These are phyloP conservation scores for Recurvomyces mirabilis DNA, from an alignment of 495 filamentous ascomycete genomes.

Conservation along the genomic window DNA sequence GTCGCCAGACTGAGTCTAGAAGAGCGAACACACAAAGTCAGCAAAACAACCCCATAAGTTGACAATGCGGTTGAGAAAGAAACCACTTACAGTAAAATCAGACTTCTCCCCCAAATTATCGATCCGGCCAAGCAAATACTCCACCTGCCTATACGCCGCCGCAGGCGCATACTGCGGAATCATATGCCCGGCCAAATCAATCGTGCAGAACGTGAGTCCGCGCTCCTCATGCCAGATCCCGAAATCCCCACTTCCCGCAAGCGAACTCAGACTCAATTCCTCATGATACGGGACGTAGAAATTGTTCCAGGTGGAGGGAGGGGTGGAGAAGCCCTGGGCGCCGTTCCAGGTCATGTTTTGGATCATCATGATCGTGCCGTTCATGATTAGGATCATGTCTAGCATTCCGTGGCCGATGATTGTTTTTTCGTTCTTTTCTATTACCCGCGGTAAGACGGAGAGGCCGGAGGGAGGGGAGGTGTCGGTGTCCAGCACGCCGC, in stretches of 20 bases:
- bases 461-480: slow-evolving; percentile 22
- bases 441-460: slow-evolving; percentile 52
- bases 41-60: slow-evolving; percentile 21
- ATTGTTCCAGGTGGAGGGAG: slow-evolving; percentile 23
- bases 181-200: slow-evolving; percentile 26
- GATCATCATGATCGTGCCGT: slow-evolving; percentile 59
- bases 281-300: slow-evolving; percentile 33
- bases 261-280: slow-evolving; percentile 17
- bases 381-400: slow-evolving; percentile 51
- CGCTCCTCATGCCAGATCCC: slow-evolving; percentile 30
- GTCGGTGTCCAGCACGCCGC: slow-evolving; percentile 40
- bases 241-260: slow-evolving; percentile 28
- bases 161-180: slow-evolving; percentile 30
- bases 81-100: slow-evolving; percentile 20
- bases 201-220: slow-evolving; percentile 28
- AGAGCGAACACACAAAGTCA: slow-evolving; percentile 16
- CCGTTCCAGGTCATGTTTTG: slow-evolving; percentile 85
- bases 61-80: slow-evolving; percentile 29
- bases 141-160: slow-evolving; percentile 50
- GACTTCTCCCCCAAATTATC: slow-evolving; percentile 22
- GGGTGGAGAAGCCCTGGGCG: slow-evolving; percentile 50
- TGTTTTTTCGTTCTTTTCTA: slow-evolving; percentile 57
- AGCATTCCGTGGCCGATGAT: slow-evolving; percentile 57
- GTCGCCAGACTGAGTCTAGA: slow-evolving; percentile 16
- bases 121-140: slow-evolving; percentile 31